These are phyloP conservation scores for Globisporangium recalcitrans DNA, from an alignment of 352 stramenopile species.

Conservation along the genomic window DNA sequence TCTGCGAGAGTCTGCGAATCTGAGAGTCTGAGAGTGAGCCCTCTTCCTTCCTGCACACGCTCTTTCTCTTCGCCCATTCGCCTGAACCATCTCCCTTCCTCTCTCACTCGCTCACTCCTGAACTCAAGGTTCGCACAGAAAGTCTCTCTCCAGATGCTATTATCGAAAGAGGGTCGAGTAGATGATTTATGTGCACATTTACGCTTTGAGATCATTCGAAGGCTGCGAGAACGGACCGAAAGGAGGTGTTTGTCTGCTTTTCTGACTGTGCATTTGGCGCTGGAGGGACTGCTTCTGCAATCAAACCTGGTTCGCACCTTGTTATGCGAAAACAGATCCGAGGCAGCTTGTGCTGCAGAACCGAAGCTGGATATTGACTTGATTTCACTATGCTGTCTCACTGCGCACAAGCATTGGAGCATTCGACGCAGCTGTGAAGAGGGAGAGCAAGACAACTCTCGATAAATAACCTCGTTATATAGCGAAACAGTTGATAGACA, in stretches of 20 bases:
- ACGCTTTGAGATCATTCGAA: not conserved
- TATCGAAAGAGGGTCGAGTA: not conserved
- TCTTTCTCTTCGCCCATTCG: not conserved
- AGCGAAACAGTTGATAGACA: too few relatives aligned
- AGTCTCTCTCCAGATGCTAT: not conserved
- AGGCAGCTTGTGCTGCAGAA: not conserved
- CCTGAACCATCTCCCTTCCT: not conserved
- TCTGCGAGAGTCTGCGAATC: too few relatives aligned
- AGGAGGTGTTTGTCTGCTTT: not conserved
- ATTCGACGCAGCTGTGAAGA: conserved; percentile 1
- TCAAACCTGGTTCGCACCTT: not conserved
- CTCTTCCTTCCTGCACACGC: not conserved
- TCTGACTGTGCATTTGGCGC: not conserved
- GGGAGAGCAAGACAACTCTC: not conserved
- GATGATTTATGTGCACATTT: not conserved
- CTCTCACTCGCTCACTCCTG: not conserved
- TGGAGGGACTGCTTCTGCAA: not conserved
- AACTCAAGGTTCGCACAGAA: not conserved
- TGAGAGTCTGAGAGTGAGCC: not conserved
- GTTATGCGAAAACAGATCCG: conserved; percentile 3
- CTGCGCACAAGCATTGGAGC: not conserved
- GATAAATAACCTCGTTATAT: not conserved
- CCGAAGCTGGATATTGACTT: not conserved
- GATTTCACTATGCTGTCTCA: not conserved
- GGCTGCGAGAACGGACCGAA: not conserved